phyloP scores from a whole-genome alignment of 1,284 basidiomycete species.

The Rugosomyces carneus region DNA sequence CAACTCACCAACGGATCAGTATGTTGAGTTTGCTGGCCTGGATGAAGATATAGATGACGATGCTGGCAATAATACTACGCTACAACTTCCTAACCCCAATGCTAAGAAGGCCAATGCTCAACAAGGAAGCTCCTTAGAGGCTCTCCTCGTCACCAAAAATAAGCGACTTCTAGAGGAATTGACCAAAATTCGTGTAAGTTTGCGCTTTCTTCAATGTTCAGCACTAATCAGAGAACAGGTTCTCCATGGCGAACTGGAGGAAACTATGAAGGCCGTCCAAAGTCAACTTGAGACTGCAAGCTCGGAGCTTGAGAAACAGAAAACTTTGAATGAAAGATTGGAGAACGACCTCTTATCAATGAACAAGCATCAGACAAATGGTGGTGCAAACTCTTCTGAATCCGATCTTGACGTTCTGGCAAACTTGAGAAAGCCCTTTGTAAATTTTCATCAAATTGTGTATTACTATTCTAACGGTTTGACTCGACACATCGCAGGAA shows the following conservation, averaged over 20 bases:
- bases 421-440: conserved; percentile 40
- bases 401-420: conserved; percentile 50
- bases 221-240: conserved; percentile 43
- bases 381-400: conserved; percentile 23
- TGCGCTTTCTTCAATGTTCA: conserved; percentile 1
- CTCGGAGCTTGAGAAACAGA: conserved; percentile 73
- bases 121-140: conserved; percentile 81
- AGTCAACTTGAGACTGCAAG: conserved; percentile 55
- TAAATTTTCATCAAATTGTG: conserved; percentile 23
- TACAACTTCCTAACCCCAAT: conserved; percentile 78
- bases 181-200: conserved; percentile 77
- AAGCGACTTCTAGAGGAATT: conserved; percentile 91
- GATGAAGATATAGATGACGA: conserved; percentile 62
- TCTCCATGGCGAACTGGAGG: conserved; percentile 74
- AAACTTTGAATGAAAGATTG: conserved; percentile 77
- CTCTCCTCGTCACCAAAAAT: conserved; percentile 89
- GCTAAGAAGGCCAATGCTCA: conserved; percentile 74
- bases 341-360: conserved; percentile 87
- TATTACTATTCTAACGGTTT: background rate
- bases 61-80: conserved; percentile 26
- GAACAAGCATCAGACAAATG: conserved; percentile 47
- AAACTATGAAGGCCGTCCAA: conserved; percentile 53
- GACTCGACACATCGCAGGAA: conserved; percentile 24
- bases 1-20: conserved; percentile 42
- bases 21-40: conserved; percentile 86